A percentile compares a stretch with the other conserved stretches of the same genome.
phyloP scores from a whole-genome alignment of 1,139 yeast genomes.

The Lodderomyces parapsilosis region DNA sequence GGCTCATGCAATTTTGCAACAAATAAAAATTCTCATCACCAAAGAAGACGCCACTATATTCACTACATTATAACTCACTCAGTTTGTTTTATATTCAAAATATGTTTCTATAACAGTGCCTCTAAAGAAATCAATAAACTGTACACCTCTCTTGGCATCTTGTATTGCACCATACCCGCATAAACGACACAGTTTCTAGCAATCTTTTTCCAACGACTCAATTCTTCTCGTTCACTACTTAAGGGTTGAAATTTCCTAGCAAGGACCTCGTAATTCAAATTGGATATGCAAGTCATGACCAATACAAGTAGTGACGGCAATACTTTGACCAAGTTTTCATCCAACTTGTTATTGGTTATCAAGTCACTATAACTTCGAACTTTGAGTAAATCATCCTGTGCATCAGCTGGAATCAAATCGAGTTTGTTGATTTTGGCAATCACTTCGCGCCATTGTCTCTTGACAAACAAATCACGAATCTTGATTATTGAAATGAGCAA shows the following conservation, averaged over 20 bases:
- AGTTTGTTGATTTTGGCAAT: constrained; percentile 57
- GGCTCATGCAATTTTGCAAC: background rate
- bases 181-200: constrained; percentile 90
- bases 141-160: constrained; percentile 91
- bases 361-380: constrained; percentile 44
- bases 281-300: constrained; percentile 76
- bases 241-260: constrained; percentile 48
- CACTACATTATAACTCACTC: too few relatives aligned
- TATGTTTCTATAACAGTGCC: constrained; percentile 34
- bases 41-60: too few relatives aligned
- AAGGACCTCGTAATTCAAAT: constrained; percentile 50
- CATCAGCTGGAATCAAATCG: constrained; percentile 63
- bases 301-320: constrained; percentile 79
- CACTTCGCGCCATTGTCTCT: constrained; percentile 61
- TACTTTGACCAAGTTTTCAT: constrained; percentile 73
- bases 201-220: constrained; percentile 54
- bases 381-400: constrained; percentile 35
- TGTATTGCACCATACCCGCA: constrained; percentile 94
- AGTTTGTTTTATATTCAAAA: background rate
- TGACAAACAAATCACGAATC: constrained; percentile 61
- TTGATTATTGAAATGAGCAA: constrained; percentile 64
- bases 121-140: constrained; percentile 73
- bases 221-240: constrained; percentile 54
- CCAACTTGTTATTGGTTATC: constrained; percentile 46
- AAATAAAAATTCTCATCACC: background rate